These are phyloP conservation scores for Phytopythium mirpurense DNA, from an alignment of 352 stramenopile genomes.

Conservation along the genomic window DNA sequence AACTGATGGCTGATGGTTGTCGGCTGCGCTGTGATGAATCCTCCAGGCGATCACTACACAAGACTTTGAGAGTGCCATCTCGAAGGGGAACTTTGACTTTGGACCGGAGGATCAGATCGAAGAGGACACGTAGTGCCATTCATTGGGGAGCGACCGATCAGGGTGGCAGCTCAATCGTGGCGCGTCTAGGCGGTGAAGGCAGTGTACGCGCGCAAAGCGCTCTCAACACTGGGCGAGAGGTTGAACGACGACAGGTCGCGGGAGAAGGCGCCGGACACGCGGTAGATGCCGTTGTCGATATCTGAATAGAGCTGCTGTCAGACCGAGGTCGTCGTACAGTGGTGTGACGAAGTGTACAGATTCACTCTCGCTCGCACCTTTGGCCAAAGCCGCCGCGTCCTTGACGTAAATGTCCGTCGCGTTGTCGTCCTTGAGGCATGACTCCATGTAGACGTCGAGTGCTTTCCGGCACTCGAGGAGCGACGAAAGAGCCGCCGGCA, in stretches of 20 bases:
- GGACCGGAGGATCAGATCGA: slow-evolving; percentile 13
- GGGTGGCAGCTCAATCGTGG: background rate
- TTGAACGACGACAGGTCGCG: slow-evolving; percentile 49
- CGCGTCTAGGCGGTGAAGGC: slow-evolving; percentile 36
- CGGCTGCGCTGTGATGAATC: background rate
- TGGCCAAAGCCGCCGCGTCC: slow-evolving; percentile 48
- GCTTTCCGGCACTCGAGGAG: slow-evolving; percentile 63
- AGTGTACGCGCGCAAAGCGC: slow-evolving; percentile 37
- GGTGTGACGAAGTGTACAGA: too few species aligned
- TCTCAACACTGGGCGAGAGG: slow-evolving; percentile 44
- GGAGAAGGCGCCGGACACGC: slow-evolving; percentile 66
- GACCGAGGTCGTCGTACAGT: background rate
- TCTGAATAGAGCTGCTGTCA: slow-evolving; percentile 19
- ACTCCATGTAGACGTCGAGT: slow-evolving; percentile 64
- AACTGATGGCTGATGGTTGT: background rate
- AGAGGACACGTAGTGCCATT: background rate
- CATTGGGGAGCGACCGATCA: background rate
- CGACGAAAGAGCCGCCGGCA: slow-evolving; percentile 60
- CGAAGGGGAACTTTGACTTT: slow-evolving; percentile 36
- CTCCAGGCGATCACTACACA: slow-evolving; percentile 31
- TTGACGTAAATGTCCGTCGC: slow-evolving; percentile 56
- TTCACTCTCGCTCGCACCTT: slow-evolving; percentile 21
- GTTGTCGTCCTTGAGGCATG: slow-evolving; percentile 55
- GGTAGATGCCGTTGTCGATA: slow-evolving; percentile 77
- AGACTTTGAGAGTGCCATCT: slow-evolving; percentile 37